Evolutionary conservation across 768 basidiomycete genomes (phyloP), one percentile per base, ranked within the genome.

Genomic region (Suillus cothurnatus): DNA sequence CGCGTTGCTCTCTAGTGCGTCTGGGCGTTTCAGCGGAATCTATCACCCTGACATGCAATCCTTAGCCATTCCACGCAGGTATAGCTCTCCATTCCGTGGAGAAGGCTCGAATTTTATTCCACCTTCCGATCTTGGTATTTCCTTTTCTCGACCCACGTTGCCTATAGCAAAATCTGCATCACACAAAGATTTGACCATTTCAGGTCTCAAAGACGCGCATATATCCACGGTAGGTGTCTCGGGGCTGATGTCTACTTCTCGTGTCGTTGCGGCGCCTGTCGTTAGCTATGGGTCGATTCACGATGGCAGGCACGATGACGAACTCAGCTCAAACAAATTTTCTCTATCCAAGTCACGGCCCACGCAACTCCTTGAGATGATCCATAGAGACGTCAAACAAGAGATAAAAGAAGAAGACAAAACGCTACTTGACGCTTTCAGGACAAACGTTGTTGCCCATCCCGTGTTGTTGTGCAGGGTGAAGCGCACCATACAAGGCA

Each of bases 221-320:
- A 59, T 59, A 59, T 59, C 58, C 58, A 59, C 58, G 12, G 39
- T 6, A 31, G 39, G 58, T 31, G 57, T 59, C 19, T 59, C 58
- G 14, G 58, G 58, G 58, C 12, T 41, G 19, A 59, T 59, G 0
- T 59, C 58, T 28, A 28, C 58, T 41, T 59, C 39, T 28, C 58
- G 58, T 31, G 26, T 41, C 39, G 31, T 59, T 28, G 58, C 58
- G 5, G 39, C 39, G 58, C 58, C 58, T n/a, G 23, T 41, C 19
- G 39, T 39, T 7, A 41, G 19, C 58, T 59, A 41, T n/a, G 38
- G 28, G 39, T 28, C 58, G 14, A 28, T 59, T 31, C 58, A 21
- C 39, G 23, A 12, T n/a, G 19, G 38, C 6, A 12, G 21, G 19
- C 38, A 28, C 12, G 58, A 59, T 59, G 58, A 21, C 28, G 39